Conservation (phyloP, 345 rosid species). For the Alliaria petiolata region DNA sequence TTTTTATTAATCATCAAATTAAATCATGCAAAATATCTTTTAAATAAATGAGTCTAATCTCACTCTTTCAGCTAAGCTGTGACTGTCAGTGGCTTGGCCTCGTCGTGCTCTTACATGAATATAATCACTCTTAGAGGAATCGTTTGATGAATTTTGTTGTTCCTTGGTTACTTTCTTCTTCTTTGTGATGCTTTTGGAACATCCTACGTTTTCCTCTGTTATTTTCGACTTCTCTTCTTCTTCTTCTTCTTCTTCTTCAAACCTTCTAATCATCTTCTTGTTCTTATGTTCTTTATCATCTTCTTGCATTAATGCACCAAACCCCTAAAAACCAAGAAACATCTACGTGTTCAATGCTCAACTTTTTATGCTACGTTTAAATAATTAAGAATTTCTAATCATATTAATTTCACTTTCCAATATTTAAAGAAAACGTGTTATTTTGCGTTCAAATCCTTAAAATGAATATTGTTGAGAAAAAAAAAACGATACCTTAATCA, state of each 20-base stretch:
- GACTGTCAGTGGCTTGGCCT: constrained; percentile 4
- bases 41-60: not conserved
- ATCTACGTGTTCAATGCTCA: not conserved
- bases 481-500: too few relatives aligned
- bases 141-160: not conserved
- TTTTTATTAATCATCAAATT: not conserved
- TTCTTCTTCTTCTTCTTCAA: not conserved
- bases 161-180: not conserved
- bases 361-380: not conserved
- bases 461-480: too few relatives aligned
- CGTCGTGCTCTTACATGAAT: constrained; percentile 1
- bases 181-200: not conserved
- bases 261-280: not conserved
- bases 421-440: too few relatives aligned
- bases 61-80: constrained; percentile 2
- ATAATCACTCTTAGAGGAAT: not conserved
- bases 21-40: not conserved
- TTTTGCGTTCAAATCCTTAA: too few relatives aligned
- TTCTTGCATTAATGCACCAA: not conserved
- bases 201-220: not conserved
- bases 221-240: constrained; percentile 1
- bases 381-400: too few relatives aligned
- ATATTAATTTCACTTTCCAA: too few relatives aligned
- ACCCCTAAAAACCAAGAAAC: not conserved
- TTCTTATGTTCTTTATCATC: not conserved